Base-by-base conservation (phyloP, 106 monocot species). In the Dioscorea alata region DNA sequence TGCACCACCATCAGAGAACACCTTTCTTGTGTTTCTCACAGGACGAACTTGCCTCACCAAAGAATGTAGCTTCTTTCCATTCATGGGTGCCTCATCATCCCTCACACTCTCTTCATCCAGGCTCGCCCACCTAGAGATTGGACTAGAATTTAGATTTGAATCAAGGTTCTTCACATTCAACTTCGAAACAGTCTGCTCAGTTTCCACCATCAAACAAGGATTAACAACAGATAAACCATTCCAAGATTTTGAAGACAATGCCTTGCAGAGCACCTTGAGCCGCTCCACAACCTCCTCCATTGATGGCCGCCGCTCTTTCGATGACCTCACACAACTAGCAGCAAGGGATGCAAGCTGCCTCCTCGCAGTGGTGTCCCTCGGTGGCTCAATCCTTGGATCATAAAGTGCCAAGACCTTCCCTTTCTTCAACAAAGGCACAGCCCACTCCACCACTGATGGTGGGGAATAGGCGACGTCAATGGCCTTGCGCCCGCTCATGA, bases 401-500 rank as follows among this genome's bases (percentile, higher is more conserved):
- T 61, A 97, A 18, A 97, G 74, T 4, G 86, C 31, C 33, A 73
- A 28, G 12, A 90, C 69, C 79, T 87, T 89, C 60, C 97, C 92
- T 63, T 80, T 92, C 76, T 78, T 74, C 14, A 97, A 53, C 13
- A 97, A 66, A 2, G 97, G 97, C n/a, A 85, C 73, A 0, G 97
- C 97, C 97, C 97, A 97, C 33, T 97, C 97, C 12, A 90, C 83
- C 19, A 97, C 86, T 0, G 97, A 92, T 0, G 92, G 92, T 15
- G 97, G 97, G 10, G 97, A 97, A 65, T 89, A 74, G 42, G 73
- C 80, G 13, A 97, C 92, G 59, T 97, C 97, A 34, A 97, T 92
- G 64, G 97, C 97, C 75, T 97, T 97, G 25, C 97, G 74, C 25
- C 97, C 97, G 65, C 89, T 97, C 64, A 97, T 87, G 25, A 92